Evolutionary conservation across 306 rosid species (phyloP).

Genomic region (Cucurbita pepo): DNA sequence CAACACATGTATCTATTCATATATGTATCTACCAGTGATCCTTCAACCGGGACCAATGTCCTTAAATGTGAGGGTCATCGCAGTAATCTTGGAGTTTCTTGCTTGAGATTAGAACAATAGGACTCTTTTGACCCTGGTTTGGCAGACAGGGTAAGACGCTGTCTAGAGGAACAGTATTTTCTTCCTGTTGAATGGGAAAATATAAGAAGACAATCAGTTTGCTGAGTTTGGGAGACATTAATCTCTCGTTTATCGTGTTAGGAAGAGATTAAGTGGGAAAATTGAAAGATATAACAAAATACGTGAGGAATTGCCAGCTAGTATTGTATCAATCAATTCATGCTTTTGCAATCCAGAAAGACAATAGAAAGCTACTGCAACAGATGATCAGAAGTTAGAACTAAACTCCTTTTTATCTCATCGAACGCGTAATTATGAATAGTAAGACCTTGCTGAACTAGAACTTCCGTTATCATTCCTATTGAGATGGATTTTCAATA

Average conservation of each 20-base stretch:
- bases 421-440: neutral
- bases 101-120: conserved; percentile 47
- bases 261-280: too few species aligned
- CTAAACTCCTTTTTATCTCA: neutral
- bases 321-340: neutral
- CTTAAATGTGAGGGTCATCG: conserved; percentile 32
- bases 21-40: too few species aligned
- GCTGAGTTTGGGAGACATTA: neutral
- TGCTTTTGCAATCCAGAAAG: neutral
- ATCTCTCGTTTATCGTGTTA: neutral
- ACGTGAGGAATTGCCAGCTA: neutral
- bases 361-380: neutral
- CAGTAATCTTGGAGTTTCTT: conserved; percentile 60
- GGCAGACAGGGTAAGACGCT: conserved; percentile 68
- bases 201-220: neutral
- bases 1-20: too few species aligned
- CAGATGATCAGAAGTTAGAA: neutral
- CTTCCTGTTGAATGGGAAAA: conserved; percentile 34
- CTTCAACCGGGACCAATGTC: conserved; percentile 27
- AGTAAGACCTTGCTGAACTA: neutral
- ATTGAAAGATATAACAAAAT: neutral
- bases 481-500: neutral
- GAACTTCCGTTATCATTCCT: neutral
- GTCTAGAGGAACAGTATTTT: conserved; percentile 63
- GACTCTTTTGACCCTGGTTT: conserved; percentile 72